A percentile compares a stretch with the other conserved stretches of the same genome.
phyloP scores from a whole-genome alignment of 768 basidiomycete genomes.

The Fomitopsis pulvina region DNA sequence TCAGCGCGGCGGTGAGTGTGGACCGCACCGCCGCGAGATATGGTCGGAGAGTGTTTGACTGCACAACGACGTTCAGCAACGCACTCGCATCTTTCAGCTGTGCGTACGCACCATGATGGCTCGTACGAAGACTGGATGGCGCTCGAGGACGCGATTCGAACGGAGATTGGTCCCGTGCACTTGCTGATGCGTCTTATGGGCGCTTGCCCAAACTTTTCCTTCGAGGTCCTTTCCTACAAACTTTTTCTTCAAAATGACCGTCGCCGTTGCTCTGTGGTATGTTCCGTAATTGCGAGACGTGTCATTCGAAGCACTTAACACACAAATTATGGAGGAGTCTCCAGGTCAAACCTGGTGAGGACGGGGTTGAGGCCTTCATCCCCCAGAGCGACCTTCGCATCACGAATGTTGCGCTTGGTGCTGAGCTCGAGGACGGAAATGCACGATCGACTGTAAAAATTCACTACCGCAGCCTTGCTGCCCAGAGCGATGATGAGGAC shows the following conservation, averaged over 20 bases:
- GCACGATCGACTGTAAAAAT: conserved; percentile 66
- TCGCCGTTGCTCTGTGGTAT: conserved; percentile 65
- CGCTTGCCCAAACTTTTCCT: conserved; percentile 11
- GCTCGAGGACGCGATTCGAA: conserved; percentile 11
- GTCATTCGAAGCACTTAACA: no score
- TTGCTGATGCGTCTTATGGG: conserved; percentile 10
- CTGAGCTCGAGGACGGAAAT: conserved; percentile 54
- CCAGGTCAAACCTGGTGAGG: conserved; percentile 49
- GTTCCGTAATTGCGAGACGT: no score
- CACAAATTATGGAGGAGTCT: conserved; percentile 53
- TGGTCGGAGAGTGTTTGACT: conserved; percentile 95
- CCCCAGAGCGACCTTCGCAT: conserved; percentile 68
- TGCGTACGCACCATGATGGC: conserved; percentile 12
- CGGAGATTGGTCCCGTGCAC: conserved; percentile 12
- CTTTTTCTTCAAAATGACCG: conserved; percentile 36
- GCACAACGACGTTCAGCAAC: not conserved
- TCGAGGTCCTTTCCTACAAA: conserved; percentile 5
- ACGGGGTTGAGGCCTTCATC: conserved; percentile 34
- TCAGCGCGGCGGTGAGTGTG: conserved; percentile 95
- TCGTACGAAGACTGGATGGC: not conserved
- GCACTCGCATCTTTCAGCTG: not conserved
- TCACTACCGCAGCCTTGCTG: conserved; percentile 38
- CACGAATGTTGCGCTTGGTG: conserved; percentile 78
- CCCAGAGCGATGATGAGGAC: conserved; percentile 40
- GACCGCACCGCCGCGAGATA: conserved; percentile 95